Evolutionary conservation across 352 stramenopile species (phyloP).

Genomic region (Halophytophthora polymorphica): DNA sequence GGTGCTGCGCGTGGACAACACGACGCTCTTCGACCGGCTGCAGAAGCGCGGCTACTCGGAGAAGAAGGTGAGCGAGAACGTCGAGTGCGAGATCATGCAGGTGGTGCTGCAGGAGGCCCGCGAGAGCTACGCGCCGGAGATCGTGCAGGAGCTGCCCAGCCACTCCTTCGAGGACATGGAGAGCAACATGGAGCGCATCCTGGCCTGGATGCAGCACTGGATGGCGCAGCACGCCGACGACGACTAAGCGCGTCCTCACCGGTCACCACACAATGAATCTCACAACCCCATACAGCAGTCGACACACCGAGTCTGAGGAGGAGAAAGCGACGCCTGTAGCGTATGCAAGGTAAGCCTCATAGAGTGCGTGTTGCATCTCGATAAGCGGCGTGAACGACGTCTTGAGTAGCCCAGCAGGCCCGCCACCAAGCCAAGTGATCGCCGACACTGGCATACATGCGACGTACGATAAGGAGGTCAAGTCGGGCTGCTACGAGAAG

Average conservation of each 20-base stretch:
- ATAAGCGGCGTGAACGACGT: too few relatives aligned
- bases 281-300: too few relatives aligned
- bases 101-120: slow-evolving; percentile 95
- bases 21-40: slow-evolving; percentile 89
- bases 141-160: slow-evolving; percentile 94
- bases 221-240: slow-evolving; percentile 50
- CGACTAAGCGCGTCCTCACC: slow-evolving; percentile 14
- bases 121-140: slow-evolving; percentile 92
- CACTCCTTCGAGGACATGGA: slow-evolving; percentile 97
- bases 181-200: slow-evolving; percentile 90
- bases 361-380: neutral
- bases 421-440: too few relatives aligned
- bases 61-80: slow-evolving; percentile 96
- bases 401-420: too few relatives aligned
- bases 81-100: slow-evolving; percentile 98
- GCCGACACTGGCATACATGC: too few relatives aligned
- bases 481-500: slow-evolving; percentile 13
- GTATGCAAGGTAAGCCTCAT: too few relatives aligned
- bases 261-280: too few relatives aligned
- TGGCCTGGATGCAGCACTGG: slow-evolving; percentile 93
- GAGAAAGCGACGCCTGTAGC: neutral
- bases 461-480: neutral
- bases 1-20: slow-evolving; percentile 91
- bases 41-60: slow-evolving; percentile 91
- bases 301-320: too few relatives aligned